Evolutionary conservation across 202 grass and related monocot species (phyloP), one percentile per base, ranked within the genome.

Genomic region (Panicum virgatum): DNA sequence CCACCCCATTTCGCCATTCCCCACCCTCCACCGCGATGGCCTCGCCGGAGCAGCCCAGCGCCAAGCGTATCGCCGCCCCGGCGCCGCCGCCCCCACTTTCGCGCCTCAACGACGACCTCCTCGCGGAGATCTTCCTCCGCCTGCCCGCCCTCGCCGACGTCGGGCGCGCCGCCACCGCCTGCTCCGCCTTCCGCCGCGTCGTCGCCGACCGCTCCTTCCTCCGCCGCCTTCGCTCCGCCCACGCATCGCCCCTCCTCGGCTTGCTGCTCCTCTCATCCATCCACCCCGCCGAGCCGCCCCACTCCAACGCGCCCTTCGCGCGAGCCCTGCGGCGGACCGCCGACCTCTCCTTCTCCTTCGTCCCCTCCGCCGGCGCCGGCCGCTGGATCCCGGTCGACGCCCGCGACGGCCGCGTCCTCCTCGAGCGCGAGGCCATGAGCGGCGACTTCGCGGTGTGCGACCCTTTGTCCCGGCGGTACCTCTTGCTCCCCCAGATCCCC

Each of bases 381-480:
- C 39, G 29, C 54, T 72, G 73, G 82, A 11, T 14, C 3, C 42
- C 10, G 3, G 14, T 26, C 9, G 82, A 84, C 63, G 14, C 15
- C 46, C 59, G 69, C 34, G 44, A 83, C 15, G 70, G 80, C 73
- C 82, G 64, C 16, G 64, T 51, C 27, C 64, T 84, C 42, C 47
- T 80, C 50, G 32, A 67, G 62, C 8, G 9, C 27, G 69, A 12
- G 69, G 15, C 45, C 44, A 20, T 72, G 69, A 18, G 14, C 46
- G 37, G 47, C 36, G 54, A 42, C 5, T 22, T 82, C 11, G 45
- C 67, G 4, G 66, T 88, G 69, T 51, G 81, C 58, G 15, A 88
- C 59, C 86, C 80, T 5, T 2, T 78, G 12, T 88, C 46, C 59
- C 74, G 66, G 66, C 66, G 80, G 25, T 83, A 79, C 80, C 0